Evolutionary conservation across 2,329 filamentous ascomycete genomes (phyloP).

Genomic region (Gremmenia infestans): DNA sequence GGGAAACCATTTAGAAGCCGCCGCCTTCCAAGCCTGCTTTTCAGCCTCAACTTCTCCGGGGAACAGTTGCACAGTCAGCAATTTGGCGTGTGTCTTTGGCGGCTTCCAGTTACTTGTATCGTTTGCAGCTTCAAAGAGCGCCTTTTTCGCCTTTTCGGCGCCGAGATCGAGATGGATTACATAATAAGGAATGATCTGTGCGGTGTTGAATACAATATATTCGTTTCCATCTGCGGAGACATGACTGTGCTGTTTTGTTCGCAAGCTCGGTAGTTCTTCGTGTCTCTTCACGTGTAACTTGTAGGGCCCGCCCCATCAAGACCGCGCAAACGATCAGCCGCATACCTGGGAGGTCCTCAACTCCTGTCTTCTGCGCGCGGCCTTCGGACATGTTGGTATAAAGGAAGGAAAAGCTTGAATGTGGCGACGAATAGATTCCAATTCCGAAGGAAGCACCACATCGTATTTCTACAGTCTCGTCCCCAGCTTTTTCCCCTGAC

Average conservation of each 20-base stretch:
- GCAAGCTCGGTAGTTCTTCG: constrained; percentile 21
- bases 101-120: constrained; percentile 8
- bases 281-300: constrained; percentile 23
- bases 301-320: constrained; percentile 39
- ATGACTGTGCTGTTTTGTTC: constrained; percentile 33
- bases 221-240: constrained; percentile 35
- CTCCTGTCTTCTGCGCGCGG: constrained; percentile 4
- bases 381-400: constrained; percentile 33
- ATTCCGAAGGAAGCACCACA: constrained; percentile 37
- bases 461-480: constrained; percentile 17
- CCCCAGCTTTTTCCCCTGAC: constrained; percentile 32
- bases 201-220: constrained; percentile 40
- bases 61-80: neutral
- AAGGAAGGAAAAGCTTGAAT: constrained; percentile 34
- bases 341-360: constrained; percentile 32
- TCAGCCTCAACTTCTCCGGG: constrained; percentile 35
- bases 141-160: constrained; percentile 27
- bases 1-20: constrained; percentile 42
- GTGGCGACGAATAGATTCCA: constrained; percentile 42
- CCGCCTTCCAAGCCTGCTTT: constrained; percentile 36
- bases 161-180: constrained; percentile 42
- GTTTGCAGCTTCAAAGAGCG: constrained; percentile 9
- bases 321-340: constrained; percentile 42
- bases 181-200: constrained; percentile 41
- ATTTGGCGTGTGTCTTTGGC: too few relatives aligned